Base-by-base conservation (phyloP, 1,139 yeast species). In the Blastobotrys petasosporus region DNA sequence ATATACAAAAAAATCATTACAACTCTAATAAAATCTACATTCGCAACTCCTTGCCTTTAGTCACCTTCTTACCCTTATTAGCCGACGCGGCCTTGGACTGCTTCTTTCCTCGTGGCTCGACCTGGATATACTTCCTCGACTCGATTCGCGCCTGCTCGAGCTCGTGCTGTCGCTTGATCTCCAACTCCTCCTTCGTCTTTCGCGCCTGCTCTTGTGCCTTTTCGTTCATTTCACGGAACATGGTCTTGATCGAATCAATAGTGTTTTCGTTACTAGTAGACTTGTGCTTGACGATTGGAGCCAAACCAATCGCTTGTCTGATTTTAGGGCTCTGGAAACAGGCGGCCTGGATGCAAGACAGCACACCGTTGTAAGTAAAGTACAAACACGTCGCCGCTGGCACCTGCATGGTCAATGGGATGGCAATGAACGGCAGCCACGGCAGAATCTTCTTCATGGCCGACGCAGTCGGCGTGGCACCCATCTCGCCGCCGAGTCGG, bases 401-500 rank as follows among this genome's bases (percentile, higher is more conserved):
- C 60, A 92, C 75, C 46, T 82, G 77, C 81, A 85, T 85, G 12
- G 97, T 90, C 56, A 92, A 78, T 23, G 90, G 80, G 50, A 92
- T 82, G 2, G 97, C 86, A 32, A 82, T 70, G 54, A 88, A 73
- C 20, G 97, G 97, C 58, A 87, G 66, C 49, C 74, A 72, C 42
- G 85, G 80, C 71, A 90, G 77, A 29, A 84, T 66, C 60, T 81
- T 83, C 68, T 79, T 79, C 79, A 87, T 76, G 32, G 74, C 75
- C 2, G 90, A 86, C 48, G 82, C 73, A 66, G 86, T 75, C 54
- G 76, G 79, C 49, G 77, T 79, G 39, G 84, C 82, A 23, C 51
- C 51, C 15, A 94, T 84, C 65, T 92, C 97, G 54, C 97, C 97
- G 51, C 97, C 98, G 35, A 81, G 68, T 66, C 82, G 77, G 63